Base-by-base conservation (phyloP, 306 rosid genomes). In the Rosa chinensis region DNA sequence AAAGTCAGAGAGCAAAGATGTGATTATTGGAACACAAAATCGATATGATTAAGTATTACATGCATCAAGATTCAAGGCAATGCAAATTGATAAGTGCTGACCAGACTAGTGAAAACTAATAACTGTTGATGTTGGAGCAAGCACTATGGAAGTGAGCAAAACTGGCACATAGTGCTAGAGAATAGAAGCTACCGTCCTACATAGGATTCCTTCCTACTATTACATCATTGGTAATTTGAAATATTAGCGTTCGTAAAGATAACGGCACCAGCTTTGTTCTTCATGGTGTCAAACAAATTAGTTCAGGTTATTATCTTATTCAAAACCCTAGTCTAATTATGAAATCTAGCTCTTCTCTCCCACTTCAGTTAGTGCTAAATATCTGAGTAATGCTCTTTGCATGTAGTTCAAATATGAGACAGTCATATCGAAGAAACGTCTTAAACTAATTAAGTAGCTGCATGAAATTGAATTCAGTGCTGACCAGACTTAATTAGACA, bases 171-270 rank as follows among this genome's bases (percentile, higher is more conserved):
- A 21, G 1, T 59, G 66, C 66, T 59, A 59, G 66, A 61, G 66
- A 61, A 61, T 61, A 11, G 66, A 61, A 61, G 66, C 39, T 23
- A 10, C 66, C 37, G 8, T 59, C 66, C 66, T 61, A 14, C 66
- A 61, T 61, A 61, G 66, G 66, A 61, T 61, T 25, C 66, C 66
- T 23, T 84, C 91, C 74, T 66, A 32, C 58, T 66, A 71, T 55
- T 8, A 16, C 25, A 17, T 48, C 0, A 28, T 50, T 72, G 47
- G 52, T 49, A 42, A 32, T 5, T 18, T 35, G 35, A 25, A 47
- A 52, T 25, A 16, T 81, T 43, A 89, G 92, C 81, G 89, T 86
- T 84, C 97, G 97, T 90, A 70, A 89, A 89, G 95, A 86, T 76
- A 85, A 92, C 93, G 95, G 90, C 89, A 82, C 82, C 83, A 73